Percentiles rank a stretch among this genome's conserved stretches.
Evolutionary conservation across 2,329 filamentous ascomycete species (phyloP).

Genomic region (Fusarium goolgardi): DNA sequence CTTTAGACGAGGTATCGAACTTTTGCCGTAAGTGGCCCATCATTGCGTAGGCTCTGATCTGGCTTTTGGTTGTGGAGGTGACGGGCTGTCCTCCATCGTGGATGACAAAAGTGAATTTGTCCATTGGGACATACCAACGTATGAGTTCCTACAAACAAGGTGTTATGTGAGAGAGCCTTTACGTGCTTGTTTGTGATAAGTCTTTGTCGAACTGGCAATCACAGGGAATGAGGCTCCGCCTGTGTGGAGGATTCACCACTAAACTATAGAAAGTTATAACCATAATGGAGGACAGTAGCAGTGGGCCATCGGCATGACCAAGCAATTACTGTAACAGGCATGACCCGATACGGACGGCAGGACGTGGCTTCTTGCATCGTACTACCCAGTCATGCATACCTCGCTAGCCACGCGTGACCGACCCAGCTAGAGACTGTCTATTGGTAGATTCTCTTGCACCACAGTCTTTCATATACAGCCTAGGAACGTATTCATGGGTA

Average conservation of each 20-base stretch:
- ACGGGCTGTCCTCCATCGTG: background rate
- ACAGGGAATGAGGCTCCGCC: background rate
- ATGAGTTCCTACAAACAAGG: background rate
- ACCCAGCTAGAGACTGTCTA: background rate
- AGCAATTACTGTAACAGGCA: background rate
- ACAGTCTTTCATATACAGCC: background rate
- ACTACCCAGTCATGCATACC: background rate
- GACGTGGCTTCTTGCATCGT: background rate
- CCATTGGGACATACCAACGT: background rate
- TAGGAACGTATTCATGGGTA: too few species aligned
- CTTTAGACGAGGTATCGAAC: background rate
- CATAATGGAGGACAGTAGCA: too few species aligned
- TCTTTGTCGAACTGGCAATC: background rate
- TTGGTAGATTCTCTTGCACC: background rate
- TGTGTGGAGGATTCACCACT: background rate
- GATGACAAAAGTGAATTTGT: background rate
- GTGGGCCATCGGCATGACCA: background rate
- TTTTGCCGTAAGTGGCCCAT: background rate
- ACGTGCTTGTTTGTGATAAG: background rate
- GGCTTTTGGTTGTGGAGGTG: background rate
- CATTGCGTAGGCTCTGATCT: slow-evolving; percentile 1
- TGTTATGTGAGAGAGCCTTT: background rate
- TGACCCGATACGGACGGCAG: background rate
- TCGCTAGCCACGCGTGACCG: background rate
- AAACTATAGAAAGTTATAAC: background rate